Evolutionary conservation across 306 rosid species (phyloP).

Genomic region (Vicia villosa): DNA sequence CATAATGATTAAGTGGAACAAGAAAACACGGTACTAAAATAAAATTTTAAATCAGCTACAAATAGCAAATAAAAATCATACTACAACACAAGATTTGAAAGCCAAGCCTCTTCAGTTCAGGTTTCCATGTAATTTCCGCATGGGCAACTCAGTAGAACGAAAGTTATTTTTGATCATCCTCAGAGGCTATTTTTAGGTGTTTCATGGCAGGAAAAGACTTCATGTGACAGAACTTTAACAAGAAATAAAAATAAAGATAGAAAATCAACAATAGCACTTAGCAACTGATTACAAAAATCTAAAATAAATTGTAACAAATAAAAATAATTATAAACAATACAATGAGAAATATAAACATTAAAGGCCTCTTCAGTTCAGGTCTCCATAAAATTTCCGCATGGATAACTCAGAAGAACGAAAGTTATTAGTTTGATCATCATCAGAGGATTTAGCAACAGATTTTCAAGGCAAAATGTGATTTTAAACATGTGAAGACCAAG

Average conservation of each 20-base stretch:
- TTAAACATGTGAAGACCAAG: no score
- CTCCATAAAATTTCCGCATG: slow-evolving; percentile 52
- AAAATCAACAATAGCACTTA: not conserved
- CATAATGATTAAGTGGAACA: not conserved
- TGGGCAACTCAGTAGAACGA: slow-evolving; percentile 48
- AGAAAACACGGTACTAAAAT: not conserved
- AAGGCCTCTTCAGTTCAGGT: slow-evolving; percentile 60
- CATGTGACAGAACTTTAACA: not conserved
- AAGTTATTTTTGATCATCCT: slow-evolving; percentile 47
- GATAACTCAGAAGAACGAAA: slow-evolving; percentile 47
- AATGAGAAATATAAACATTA: not conserved
- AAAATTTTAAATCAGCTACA: not conserved
- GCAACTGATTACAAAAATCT: not conserved
- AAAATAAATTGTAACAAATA: not conserved
- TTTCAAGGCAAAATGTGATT: no score
- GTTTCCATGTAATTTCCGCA: slow-evolving; percentile 58
- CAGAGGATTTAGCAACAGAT: slow-evolving; percentile 29
- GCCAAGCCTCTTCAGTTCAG: slow-evolving; percentile 58
- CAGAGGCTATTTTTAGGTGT: slow-evolving; percentile 33
- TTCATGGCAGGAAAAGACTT: not conserved
- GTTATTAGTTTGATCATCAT: slow-evolving; percentile 42
- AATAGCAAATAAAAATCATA: not conserved
- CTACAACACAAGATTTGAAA: not conserved
- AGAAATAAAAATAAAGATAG: not conserved
- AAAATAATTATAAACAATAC: not conserved